Evolutionary conservation across 805 yeast species (phyloP).

Genomic region (Ogataea kodamae): DNA sequence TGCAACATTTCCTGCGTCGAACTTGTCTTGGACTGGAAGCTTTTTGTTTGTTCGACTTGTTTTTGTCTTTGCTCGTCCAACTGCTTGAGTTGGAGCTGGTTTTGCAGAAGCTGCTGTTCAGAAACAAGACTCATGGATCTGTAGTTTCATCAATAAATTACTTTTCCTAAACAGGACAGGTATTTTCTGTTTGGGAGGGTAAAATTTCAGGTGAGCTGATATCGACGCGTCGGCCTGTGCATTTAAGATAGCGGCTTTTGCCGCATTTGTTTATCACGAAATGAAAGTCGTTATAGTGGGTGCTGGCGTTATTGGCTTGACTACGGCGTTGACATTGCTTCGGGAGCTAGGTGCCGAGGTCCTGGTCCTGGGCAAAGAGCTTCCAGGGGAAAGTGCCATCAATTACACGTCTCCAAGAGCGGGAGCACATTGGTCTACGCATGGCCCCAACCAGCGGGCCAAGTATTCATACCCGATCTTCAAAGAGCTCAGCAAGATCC

Average conservation of each 20-base stretch:
- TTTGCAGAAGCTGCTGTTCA: conserved; percentile 43
- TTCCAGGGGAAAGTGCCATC: conserved; percentile 54
- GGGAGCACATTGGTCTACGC: conserved; percentile 65
- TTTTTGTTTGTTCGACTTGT: conserved; percentile 42
- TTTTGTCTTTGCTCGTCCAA: conserved; percentile 41
- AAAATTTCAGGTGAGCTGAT: no score
- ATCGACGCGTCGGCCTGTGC: conserved; percentile 7
- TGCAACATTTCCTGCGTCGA: conserved; percentile 30
- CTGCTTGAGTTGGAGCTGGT: conserved; percentile 44
- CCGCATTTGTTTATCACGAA: neutral
- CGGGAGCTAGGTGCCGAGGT: conserved; percentile 33
- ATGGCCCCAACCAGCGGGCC: conserved; percentile 40
- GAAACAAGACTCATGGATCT: conserved; percentile 35
- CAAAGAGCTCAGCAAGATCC: conserved; percentile 34
- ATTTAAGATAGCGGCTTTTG: no score
- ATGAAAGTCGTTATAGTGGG: conserved; percentile 43
- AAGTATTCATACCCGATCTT: conserved; percentile 35
- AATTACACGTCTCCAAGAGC: conserved; percentile 64
- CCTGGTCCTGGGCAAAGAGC: conserved; percentile 39
- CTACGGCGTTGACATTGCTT: conserved; percentile 43
- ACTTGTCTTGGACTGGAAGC: conserved; percentile 34
- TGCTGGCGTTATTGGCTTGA: conserved; percentile 56
- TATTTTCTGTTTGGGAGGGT: conserved; percentile 11
- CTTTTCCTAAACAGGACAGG: conserved; percentile 9
- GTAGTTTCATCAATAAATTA: conserved; percentile 9